These are phyloP conservation scores for Berberis vulgaris DNA, from an alignment of 164 flowering plant genomes.

Conservation along the genomic window DNA sequence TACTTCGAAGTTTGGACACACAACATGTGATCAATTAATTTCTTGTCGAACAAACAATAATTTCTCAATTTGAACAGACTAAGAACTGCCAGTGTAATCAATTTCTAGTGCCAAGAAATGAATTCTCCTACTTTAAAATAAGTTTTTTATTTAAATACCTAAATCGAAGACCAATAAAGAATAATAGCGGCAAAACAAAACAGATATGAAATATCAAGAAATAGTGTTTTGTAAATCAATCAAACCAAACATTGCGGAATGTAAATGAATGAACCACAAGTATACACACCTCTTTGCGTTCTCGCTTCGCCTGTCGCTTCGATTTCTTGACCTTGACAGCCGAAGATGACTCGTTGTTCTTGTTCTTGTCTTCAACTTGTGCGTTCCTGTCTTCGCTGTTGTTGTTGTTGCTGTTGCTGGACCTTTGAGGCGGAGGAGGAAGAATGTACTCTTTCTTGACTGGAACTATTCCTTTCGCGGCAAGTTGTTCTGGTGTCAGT, in stretches of 20 bases:
- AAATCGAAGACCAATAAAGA: not conserved
- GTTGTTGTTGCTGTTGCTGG: conserved; percentile 5
- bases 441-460: conserved; percentile 55
- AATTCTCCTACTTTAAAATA: not conserved
- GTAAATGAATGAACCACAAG: not conserved
- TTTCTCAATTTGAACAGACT: too few species aligned
- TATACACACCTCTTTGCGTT: conserved; percentile 53
- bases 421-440: conserved; percentile 57
- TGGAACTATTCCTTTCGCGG: conserved; percentile 76
- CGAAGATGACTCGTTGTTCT: conserved; percentile 15
- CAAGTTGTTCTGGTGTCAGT: conserved; percentile 50
- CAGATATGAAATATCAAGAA: not conserved
- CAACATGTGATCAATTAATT: too few species aligned
- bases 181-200: too few species aligned
- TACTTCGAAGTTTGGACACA: too few species aligned
- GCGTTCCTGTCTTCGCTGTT: not conserved
- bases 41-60: too few species aligned
- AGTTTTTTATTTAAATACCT: not conserved
- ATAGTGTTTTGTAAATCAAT: not conserved
- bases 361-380: conserved; percentile 5
- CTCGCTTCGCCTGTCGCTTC: conserved; percentile 76
- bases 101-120: not conserved
- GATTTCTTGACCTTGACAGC: conserved; percentile 69
- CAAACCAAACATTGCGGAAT: not conserved
- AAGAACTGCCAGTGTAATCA: not conserved